These are phyloP conservation scores for Amphichorda felina DNA, from an alignment of 2,329 filamentous ascomycete genomes.

Conservation along the genomic window DNA sequence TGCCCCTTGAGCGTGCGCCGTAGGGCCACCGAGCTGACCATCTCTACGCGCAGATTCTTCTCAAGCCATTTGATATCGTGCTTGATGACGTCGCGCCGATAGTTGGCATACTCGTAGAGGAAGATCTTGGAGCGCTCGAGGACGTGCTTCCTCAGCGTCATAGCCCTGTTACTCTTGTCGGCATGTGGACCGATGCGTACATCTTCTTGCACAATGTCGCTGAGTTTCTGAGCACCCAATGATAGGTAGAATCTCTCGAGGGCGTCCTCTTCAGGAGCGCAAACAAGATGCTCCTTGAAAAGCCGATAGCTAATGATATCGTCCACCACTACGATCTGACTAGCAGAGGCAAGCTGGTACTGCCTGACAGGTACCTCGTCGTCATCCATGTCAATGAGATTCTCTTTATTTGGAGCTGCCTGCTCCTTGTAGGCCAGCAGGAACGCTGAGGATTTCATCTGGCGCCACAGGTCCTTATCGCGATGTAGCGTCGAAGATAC, in stretches of 20 bases:
- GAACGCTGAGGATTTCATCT: constrained; percentile 65
- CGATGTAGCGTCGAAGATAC: constrained; percentile 57
- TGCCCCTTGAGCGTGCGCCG: constrained; percentile 65
- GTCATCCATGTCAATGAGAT: constrained; percentile 43
- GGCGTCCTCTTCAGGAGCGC: constrained; percentile 78
- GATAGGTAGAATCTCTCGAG: constrained; percentile 77
- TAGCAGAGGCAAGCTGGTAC: constrained; percentile 64
- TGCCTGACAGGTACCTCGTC: constrained; percentile 58
- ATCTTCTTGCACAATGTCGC: constrained; percentile 67
- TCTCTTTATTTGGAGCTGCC: constrained; percentile 27
- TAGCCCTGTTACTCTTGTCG: constrained; percentile 56
- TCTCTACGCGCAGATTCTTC: constrained; percentile 65
- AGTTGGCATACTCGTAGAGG: constrained; percentile 62
- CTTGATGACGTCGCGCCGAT: constrained; percentile 65
- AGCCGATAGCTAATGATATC: constrained; percentile 82
- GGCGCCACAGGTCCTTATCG: constrained; percentile 66
- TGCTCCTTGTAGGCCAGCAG: constrained; percentile 77
- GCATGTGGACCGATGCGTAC: constrained; percentile 56
- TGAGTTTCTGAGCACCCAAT: constrained; percentile 68
- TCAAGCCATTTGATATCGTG: constrained; percentile 88
- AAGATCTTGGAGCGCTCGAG: constrained; percentile 84
- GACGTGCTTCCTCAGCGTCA: constrained; percentile 65
- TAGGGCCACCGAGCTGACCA: constrained; percentile 68
- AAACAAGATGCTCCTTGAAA: constrained; percentile 76
- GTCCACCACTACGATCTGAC: constrained; percentile 66